Evolutionary conservation across 768 basidiomycete species (phyloP).

Genomic region (Russula sp.): DNA sequence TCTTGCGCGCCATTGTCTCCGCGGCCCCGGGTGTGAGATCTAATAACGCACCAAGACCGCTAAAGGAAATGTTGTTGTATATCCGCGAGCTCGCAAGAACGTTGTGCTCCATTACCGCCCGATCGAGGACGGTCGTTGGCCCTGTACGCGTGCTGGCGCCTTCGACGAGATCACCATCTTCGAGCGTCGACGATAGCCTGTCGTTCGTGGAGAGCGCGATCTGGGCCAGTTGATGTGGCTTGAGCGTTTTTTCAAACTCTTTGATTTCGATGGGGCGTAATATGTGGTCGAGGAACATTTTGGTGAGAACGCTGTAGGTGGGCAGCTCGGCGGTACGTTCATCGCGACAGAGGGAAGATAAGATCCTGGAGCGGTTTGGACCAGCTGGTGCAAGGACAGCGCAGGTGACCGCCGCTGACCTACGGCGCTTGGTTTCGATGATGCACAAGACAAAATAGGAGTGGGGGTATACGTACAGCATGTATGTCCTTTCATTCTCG

Average conservation of each 20-base stretch:
- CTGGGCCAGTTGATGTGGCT: conserved; percentile 92
- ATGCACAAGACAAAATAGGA: conserved; percentile 8
- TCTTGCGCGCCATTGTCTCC: conserved; percentile 95
- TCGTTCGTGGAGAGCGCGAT: conserved; percentile 83
- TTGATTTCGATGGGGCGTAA: conserved; percentile 86
- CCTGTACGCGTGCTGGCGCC: conserved; percentile 75
- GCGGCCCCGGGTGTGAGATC: conserved; percentile 90
- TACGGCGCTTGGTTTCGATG: conserved; percentile 35
- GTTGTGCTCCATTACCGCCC: conserved; percentile 99
- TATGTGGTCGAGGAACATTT: conserved; percentile 99
- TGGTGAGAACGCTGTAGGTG: conserved; percentile 86
- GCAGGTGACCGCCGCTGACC: conserved; percentile 89
- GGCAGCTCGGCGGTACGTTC: conserved; percentile 80
- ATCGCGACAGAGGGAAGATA: conserved; percentile 91
- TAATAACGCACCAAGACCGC: conserved; percentile 85
- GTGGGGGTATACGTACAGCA: conserved; percentile 61
- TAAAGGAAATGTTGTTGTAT: conserved; percentile 96
- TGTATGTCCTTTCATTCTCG: conserved; percentile 86
- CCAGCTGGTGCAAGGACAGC: conserved; percentile 97
- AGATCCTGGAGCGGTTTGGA: conserved; percentile 88
- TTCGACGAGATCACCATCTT: conserved; percentile 55
- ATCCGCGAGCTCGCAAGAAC: conserved; percentile 94
- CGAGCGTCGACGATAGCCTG: conserved; percentile 63
- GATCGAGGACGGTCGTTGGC: conserved; percentile 92
- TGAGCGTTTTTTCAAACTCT: conserved; percentile 82